Conservation (phyloP, 768 basidiomycete species). For the Mycena venus region DNA sequence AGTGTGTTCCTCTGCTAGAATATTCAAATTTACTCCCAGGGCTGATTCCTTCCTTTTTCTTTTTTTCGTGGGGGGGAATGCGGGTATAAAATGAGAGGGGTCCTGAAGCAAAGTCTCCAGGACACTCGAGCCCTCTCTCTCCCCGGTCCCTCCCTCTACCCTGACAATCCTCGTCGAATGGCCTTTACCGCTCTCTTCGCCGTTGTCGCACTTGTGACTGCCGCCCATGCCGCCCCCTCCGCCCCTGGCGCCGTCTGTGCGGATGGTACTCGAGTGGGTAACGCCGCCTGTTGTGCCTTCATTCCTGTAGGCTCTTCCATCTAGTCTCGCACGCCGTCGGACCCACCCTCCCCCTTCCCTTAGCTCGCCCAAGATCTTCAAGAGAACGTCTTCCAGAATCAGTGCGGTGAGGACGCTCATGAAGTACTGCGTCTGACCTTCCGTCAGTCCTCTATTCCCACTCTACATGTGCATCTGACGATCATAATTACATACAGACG, state of each 20-base stretch:
- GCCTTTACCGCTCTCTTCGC: not conserved
- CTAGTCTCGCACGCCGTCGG: not conserved
- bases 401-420: conserved; percentile 51
- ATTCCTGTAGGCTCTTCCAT: conserved; percentile 5
- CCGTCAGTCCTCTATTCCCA: conserved; percentile 12
- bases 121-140: too few relatives aligned
- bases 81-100: too few relatives aligned
- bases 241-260: not conserved
- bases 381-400: conserved; percentile 48
- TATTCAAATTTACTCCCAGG: too few relatives aligned
- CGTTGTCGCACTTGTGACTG: not conserved
- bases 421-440: conserved; percentile 45
- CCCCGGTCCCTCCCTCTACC: too few relatives aligned
- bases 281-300: conserved; percentile 16
- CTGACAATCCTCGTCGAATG: not conserved
- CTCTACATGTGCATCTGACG: not conserved
- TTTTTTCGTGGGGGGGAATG: too few relatives aligned
- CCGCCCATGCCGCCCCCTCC: not conserved
- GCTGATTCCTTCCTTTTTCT: too few relatives aligned
- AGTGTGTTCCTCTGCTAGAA: too few relatives aligned
- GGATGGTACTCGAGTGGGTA: conserved; percentile 12
- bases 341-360: not conserved
- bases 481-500: conserved; percentile 32
- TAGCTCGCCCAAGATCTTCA: conserved; percentile 43
- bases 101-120: too few relatives aligned